Base-by-base conservation (phyloP, 805 yeast genomes). In the Pichia exigua region DNA sequence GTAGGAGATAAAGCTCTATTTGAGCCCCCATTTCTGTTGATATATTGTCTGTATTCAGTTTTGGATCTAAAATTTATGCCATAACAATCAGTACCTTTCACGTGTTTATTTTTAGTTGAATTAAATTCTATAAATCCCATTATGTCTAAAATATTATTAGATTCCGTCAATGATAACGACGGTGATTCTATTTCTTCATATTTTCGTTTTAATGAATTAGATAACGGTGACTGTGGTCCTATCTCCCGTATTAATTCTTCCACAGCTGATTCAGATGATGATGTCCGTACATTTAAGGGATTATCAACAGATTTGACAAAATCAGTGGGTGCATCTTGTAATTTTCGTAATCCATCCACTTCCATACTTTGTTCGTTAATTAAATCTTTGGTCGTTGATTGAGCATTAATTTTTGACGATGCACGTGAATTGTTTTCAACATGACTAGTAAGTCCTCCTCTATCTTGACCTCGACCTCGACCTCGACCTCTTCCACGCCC, bases 101-200 rank as follows among this genome's bases (percentile, higher is more conserved):
- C 85, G 45, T 78, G 77, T 56, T 78, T 77, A 42, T 79, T 77
- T 61, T 81, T 81, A 7, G 86, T 80, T 1, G 79, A 61, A 1
- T 71, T 74, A 62, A 81, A 80, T 1, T 77, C 75, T 2, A 73
- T 68, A 58, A 81, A 81, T 7, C 87, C 87, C 83, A 82, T 79
- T 46, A 80, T 49, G 49, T 70, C 64, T 56, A 70, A 64, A 73
- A 77, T 66, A 30, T 35, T 10, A 35, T 35, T 35, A 5, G 18
- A n/a, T 9, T 10, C 4, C 1, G 39, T 15, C 9, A 10, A 7
- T 35, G 39, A n/a, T 17, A 8, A n/a, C 6, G 8, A 11, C 2
- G 20, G 12, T 35, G 8, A 35, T 35, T 35, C 39, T 1, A 35
- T n/a, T 4, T 35, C 20, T 17, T 35, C 39, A n/a, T 35, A 35